These are phyloP conservation scores for Russula foetens DNA, from an alignment of 768 basidiomycete species.

Conservation along the genomic window DNA sequence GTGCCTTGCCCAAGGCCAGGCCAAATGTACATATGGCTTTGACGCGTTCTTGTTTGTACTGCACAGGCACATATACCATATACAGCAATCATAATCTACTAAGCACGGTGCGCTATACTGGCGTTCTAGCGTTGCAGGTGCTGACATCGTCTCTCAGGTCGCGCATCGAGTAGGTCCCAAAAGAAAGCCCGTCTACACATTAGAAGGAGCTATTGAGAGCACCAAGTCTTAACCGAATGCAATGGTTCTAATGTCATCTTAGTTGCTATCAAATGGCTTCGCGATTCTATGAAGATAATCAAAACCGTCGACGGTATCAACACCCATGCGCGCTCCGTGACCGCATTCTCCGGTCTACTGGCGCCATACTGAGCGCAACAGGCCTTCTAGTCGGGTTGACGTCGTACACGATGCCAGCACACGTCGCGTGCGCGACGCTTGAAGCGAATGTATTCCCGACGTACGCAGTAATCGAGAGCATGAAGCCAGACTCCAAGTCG, in stretches of 20 bases:
- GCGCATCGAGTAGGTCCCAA: conserved; percentile 83
- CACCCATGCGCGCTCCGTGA: conserved; percentile 69
- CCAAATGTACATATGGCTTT: conserved; percentile 97
- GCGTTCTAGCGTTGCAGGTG: background rate
- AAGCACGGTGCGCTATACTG: conserved; percentile 54
- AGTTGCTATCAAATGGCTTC: conserved; percentile 96
- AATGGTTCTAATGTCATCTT: background rate
- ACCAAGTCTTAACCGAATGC: background rate
- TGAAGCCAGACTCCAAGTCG: conserved; percentile 80
- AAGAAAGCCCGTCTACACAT: conserved; percentile 77
- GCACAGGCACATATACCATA: conserved; percentile 83
- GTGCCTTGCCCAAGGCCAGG: conserved; percentile 80
- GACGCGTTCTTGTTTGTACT: conserved; percentile 93
- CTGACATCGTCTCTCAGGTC: conserved; percentile 38
- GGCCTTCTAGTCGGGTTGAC: conserved; percentile 81
- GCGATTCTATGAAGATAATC: conserved; percentile 86
- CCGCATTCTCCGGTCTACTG: conserved; percentile 90
- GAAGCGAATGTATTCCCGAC: conserved; percentile 98
- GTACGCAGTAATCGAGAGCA: conserved; percentile 89
- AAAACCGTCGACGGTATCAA: conserved; percentile 77
- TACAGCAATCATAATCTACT: conserved; percentile 80
- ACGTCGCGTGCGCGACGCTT: conserved; percentile 90
- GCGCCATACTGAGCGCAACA: conserved; percentile 97
- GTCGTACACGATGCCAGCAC: conserved; percentile 83
- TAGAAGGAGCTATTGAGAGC: conserved; percentile 88